phyloP scores from a whole-genome alignment of 768 basidiomycete genomes.

The Tylopilus subfusipes region DNA sequence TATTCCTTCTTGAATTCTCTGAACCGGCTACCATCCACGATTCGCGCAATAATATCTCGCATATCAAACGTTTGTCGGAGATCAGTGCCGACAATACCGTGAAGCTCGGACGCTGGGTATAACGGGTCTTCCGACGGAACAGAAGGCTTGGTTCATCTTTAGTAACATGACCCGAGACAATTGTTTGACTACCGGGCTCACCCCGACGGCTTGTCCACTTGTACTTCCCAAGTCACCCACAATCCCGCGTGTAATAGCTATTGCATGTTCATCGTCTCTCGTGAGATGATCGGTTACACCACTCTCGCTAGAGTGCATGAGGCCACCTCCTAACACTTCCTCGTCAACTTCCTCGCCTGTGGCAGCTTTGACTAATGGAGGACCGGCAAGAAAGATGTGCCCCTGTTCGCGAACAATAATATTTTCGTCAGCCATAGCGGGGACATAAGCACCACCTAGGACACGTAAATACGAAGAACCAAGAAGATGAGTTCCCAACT shows the following conservation, averaged over 20 bases:
- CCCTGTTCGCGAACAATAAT: slow-evolving; percentile 90
- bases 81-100: slow-evolving; percentile 91
- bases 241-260: slow-evolving; percentile 72
- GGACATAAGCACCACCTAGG: slow-evolving; percentile 85
- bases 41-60: slow-evolving; percentile 87
- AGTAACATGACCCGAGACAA: slow-evolving; percentile 3
- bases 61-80: slow-evolving; percentile 87
- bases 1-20: slow-evolving; percentile 97
- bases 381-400: slow-evolving; percentile 90
- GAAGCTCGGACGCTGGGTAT: slow-evolving; percentile 76
- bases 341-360: slow-evolving; percentile 92
- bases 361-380: slow-evolving; percentile 91
- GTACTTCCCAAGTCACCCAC: slow-evolving; percentile 74
- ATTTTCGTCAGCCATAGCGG: slow-evolving; percentile 95
- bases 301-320: slow-evolving; percentile 89
- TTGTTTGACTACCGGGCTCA: slow-evolving; percentile 36
- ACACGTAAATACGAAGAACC: slow-evolving; percentile 4
- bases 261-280: slow-evolving; percentile 79
- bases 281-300: slow-evolving; percentile 91
- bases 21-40: slow-evolving; percentile 89
- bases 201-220: slow-evolving; percentile 46
- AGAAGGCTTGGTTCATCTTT: slow-evolving; percentile 45
- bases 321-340: slow-evolving; percentile 85
- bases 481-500: slow-evolving; percentile 3
- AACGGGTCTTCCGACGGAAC: slow-evolving; percentile 64